phyloP scores from a whole-genome alignment of 306 rosid species.

The Biancaea sappan region DNA sequence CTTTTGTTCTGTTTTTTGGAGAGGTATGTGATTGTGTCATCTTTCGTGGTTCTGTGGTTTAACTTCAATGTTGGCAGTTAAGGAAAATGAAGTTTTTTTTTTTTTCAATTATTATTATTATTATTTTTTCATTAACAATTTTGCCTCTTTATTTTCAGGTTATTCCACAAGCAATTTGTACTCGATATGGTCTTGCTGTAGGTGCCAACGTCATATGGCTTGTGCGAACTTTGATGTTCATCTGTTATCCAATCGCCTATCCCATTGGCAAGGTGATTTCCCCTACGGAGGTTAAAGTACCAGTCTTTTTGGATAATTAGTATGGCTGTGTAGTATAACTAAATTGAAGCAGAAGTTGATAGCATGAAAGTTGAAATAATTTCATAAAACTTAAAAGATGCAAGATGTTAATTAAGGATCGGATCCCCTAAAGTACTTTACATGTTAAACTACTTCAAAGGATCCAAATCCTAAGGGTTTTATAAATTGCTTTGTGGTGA shows the following conservation, averaged over 20 bases:
- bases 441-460: too few species aligned
- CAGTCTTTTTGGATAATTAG: slow-evolving; percentile 11
- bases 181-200: slow-evolving; percentile 95
- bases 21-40: slow-evolving; percentile 59
- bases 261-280: slow-evolving; percentile 87
- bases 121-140: background rate
- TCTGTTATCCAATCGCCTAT: slow-evolving; percentile 88
- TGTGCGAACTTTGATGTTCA: slow-evolving; percentile 75
- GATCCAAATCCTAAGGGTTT: too few species aligned
- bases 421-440: too few species aligned
- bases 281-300: slow-evolving; percentile 9
- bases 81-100: background rate
- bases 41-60: background rate
- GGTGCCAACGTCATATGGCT: slow-evolving; percentile 88
- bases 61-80: background rate
- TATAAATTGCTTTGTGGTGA: slow-evolving; percentile 14
- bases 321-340: slow-evolving; percentile 10
- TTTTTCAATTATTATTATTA: too few species aligned
- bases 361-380: slow-evolving; percentile 7
- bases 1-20: slow-evolving; percentile 87
- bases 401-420: background rate
- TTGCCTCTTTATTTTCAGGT: slow-evolving; percentile 55
- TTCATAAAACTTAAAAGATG: background rate
- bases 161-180: slow-evolving; percentile 96
- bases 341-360: slow-evolving; percentile 13